Evolutionary conservation across 108 stramenopile species (phyloP), one percentile per base, ranked within the genome.

Genomic region (Fragilaria crotonensis): DNA sequence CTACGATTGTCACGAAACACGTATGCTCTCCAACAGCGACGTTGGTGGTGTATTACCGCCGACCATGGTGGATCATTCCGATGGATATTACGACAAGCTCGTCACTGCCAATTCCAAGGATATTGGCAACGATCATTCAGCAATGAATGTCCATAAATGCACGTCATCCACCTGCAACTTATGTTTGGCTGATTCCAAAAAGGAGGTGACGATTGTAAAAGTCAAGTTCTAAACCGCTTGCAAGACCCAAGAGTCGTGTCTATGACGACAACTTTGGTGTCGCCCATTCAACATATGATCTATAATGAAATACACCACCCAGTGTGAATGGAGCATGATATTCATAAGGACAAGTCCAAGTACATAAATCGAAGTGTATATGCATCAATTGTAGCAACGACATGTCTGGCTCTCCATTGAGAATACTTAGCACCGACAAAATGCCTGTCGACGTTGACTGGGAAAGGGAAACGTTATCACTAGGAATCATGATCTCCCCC

Each of bases 131-230:
- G 62, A 68, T 48, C 65, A 61, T 23, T 67, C 66, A 7, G 57
- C 44, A 5, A 70, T 71, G 11, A 69, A 79, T 48, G 78, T 79
- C 1, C 78, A 79, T 32, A 32, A 64, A 17, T 79, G 78, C 29
- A 65, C 50, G 17, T 71, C 70, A 57, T 50, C 73, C 9, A 60
- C 61, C 28, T 79, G 78, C 28, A 45, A 48, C 25, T 1, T 22
- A 25, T 59, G 58, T 23, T 25, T 7, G 11, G 11, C 36, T 11
- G 36, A 41, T 14, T n/a, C n/a, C n/a, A 41, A 14, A 11, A 41
- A 41, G 36, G 14, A 7, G 14, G 14, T 14, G 7, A 41, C 36
- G 11, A 41, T 41, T 7, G 14, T 41, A 7, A 41, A 41, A 41
- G 36, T 41, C 36, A 41, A 41, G 36, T 11, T 11, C 7, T 7